These are phyloP conservation scores for Gracilaria domingensis DNA, from an alignment of 23 red algal species.

Conservation along the genomic window DNA sequence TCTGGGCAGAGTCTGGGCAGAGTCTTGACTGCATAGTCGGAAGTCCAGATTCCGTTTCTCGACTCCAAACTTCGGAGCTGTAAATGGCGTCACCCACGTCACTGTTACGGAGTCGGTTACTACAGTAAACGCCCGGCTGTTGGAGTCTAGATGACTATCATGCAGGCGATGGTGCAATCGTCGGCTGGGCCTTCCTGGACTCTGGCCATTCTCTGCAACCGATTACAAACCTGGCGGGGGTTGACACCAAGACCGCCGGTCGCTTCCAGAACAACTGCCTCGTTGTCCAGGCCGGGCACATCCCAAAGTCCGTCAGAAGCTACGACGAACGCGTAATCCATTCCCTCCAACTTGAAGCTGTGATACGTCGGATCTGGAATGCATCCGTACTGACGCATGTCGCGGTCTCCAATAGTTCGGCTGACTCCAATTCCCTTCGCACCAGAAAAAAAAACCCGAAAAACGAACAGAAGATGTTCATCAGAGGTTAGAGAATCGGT, in stretches of 20 bases:
- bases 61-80: too few species aligned
- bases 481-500: not conserved
- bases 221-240: conserved; percentile 29
- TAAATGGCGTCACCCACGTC: too few species aligned
- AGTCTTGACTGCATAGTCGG: too few species aligned
- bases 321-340: conserved; percentile 53
- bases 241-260: conserved; percentile 20
- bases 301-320: conserved; percentile 69
- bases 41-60: too few species aligned
- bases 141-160: conserved; percentile 36
- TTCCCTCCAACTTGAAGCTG: conserved; percentile 20
- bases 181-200: conserved; percentile 21
- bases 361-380: conserved; percentile 49
- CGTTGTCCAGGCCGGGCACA: conserved; percentile 2
- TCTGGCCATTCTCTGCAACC: conserved; percentile 20
- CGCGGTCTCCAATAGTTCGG: conserved; percentile 62
- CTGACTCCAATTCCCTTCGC: conserved; percentile 57
- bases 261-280: conserved; percentile 8
- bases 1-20: too few species aligned
- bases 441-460: not conserved
- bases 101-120: too few species aligned
- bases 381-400: conserved; percentile 63
- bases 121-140: not conserved
- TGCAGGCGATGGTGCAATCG: conserved; percentile 60
- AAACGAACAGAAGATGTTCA: not conserved